These are phyloP conservation scores for Talaromyces funiculosus DNA, from an alignment of 2,329 filamentous ascomycete genomes.

Conservation along the genomic window DNA sequence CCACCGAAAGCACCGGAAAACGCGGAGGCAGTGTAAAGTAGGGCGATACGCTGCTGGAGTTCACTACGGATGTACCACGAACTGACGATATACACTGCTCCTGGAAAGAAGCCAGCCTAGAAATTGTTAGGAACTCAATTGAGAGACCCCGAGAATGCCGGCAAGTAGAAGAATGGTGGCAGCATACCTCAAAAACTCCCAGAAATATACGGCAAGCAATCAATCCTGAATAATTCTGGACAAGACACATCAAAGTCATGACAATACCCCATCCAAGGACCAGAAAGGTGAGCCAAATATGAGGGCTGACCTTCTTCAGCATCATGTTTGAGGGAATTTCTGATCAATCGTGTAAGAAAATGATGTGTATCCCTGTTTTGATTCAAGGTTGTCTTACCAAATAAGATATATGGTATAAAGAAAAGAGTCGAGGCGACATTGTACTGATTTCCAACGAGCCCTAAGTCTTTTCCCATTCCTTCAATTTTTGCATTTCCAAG, in stretches of 20 bases:
- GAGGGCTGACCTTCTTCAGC: slow-evolving; percentile 26
- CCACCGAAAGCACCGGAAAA: slow-evolving; percentile 51
- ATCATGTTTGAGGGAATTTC: slow-evolving; percentile 24
- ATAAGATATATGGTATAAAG: not conserved
- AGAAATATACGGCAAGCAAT: slow-evolving; percentile 45
- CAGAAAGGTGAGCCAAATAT: slow-evolving; percentile 28
- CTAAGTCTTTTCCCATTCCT: slow-evolving; percentile 19
- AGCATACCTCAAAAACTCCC: slow-evolving; percentile 28
- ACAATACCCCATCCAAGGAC: slow-evolving; percentile 45
- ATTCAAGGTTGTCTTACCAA: not conserved
- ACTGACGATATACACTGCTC: slow-evolving; percentile 42
- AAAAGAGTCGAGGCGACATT: slow-evolving; percentile 14
- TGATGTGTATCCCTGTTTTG: not conserved
- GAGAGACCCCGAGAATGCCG: not conserved
- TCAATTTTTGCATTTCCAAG: slow-evolving; percentile 26
- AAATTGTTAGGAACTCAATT: not conserved
- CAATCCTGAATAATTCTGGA: slow-evolving; percentile 43
- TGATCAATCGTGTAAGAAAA: slow-evolving; percentile 13
- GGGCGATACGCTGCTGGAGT: slow-evolving; percentile 39
- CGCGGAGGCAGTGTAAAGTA: slow-evolving; percentile 45
- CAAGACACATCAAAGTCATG: slow-evolving; percentile 47
- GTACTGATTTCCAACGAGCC: slow-evolving; percentile 22
- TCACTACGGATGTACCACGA: slow-evolving; percentile 44
- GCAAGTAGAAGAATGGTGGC: not conserved
- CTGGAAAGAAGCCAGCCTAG: slow-evolving; percentile 40